phyloP scores from a whole-genome alignment of 768 basidiomycete species.

The Lactarius psammicola region DNA sequence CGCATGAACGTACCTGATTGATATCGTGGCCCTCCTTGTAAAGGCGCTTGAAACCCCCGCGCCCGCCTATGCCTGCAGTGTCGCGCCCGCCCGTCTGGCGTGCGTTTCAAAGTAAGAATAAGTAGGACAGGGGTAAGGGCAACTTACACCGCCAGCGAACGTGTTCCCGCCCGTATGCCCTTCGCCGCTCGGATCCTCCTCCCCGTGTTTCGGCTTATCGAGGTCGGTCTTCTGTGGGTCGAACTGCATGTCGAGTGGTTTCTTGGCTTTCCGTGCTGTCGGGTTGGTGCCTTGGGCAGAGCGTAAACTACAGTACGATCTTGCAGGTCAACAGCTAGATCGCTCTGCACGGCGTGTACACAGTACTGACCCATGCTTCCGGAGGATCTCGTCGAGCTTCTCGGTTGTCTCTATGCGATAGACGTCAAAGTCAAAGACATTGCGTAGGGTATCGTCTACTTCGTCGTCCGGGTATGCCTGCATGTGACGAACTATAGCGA shows the following conservation, averaged over 20 bases:
- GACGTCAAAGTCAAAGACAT: slow-evolving; percentile 70
- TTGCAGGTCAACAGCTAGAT: neutral
- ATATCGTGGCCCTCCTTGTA: slow-evolving; percentile 59
- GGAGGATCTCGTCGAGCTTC: slow-evolving; percentile 54
- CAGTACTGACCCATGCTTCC: slow-evolving; percentile 53
- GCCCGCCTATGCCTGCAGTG: slow-evolving; percentile 64
- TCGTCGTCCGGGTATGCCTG: slow-evolving; percentile 57
- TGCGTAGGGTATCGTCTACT: slow-evolving; percentile 57
- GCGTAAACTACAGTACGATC: slow-evolving; percentile 1
- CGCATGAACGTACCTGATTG: slow-evolving; percentile 46
- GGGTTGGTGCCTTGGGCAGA: neutral
- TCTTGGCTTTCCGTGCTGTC: slow-evolving; percentile 51
- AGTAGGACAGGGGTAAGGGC: neutral
- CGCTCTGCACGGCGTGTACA: neutral
- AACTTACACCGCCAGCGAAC: slow-evolving; percentile 60
- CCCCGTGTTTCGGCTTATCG: slow-evolving; percentile 57
- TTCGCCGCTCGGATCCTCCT: slow-evolving; percentile 56
- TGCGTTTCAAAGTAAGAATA: neutral
- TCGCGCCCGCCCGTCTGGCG: slow-evolving; percentile 60
- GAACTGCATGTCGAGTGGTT: slow-evolving; percentile 52
- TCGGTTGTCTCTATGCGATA: slow-evolving; percentile 65
- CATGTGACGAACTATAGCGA: slow-evolving; percentile 64
- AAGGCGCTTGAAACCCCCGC: slow-evolving; percentile 65
- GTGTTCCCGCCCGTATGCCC: slow-evolving; percentile 58
- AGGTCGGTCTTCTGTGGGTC: slow-evolving; percentile 51